Evolutionary conservation across 1,139 yeast species (phyloP).

Genomic region (Zygosaccharomyces sapae): DNA sequence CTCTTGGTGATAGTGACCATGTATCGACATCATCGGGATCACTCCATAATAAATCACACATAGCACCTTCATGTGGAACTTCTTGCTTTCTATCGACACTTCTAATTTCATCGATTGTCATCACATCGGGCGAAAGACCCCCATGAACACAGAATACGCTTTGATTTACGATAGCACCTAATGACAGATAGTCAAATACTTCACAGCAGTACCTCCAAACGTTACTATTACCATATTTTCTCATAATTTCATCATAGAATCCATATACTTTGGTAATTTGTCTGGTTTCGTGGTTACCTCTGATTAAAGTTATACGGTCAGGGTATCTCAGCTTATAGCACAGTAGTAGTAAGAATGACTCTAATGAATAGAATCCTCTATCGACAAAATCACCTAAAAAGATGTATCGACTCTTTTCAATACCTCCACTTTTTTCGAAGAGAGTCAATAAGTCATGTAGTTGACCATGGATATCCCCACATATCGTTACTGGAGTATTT

Average conservation of each 20-base stretch:
- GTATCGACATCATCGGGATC: constrained; percentile 96
- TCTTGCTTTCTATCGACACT: constrained; percentile 86
- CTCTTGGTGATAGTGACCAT: constrained; percentile 97
- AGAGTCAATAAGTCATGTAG: constrained; percentile 88
- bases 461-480: constrained; percentile 99
- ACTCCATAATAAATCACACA: constrained; percentile 97
- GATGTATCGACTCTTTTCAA: constrained; percentile 54
- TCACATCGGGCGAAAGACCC: constrained; percentile 91
- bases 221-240: constrained; percentile 92
- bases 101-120: constrained; percentile 82
- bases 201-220: constrained; percentile 82
- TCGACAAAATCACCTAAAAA: constrained; percentile 78
- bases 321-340: constrained; percentile 92
- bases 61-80: constrained; percentile 98
- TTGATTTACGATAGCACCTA: constrained; percentile 78
- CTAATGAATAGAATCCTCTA: constrained; percentile 93
- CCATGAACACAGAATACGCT: constrained; percentile 93
- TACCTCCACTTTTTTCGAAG: constrained; percentile 80
- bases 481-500: constrained; percentile 93
- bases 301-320: constrained; percentile 81
- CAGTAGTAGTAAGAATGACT: constrained; percentile 70
- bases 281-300: constrained; percentile 96
- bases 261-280: constrained; percentile 98
- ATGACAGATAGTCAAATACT: constrained; percentile 88
- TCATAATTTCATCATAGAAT: constrained; percentile 92